These are phyloP conservation scores for Nyctanthes arbortristis DNA, from an alignment of 257 asterid genomes.

Conservation along the genomic window DNA sequence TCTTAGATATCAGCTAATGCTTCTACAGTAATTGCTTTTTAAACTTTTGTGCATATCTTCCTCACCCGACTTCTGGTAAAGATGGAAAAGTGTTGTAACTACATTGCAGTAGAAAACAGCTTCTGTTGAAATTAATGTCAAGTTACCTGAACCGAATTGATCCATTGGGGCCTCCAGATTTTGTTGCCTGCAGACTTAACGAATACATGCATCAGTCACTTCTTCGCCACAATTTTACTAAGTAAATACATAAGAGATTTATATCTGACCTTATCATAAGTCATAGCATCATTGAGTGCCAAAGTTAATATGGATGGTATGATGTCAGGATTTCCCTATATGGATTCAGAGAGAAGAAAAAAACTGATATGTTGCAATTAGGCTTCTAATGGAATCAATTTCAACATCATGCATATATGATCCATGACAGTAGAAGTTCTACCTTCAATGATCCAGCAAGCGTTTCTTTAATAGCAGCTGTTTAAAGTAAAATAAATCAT, in stretches of 20 bases:
- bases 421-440: constrained; percentile 12
- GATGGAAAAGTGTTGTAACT: neutral
- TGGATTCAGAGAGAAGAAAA: constrained; percentile 15
- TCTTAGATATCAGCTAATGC: neutral
- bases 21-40: neutral
- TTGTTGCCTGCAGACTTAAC: constrained; percentile 73
- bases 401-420: constrained; percentile 5
- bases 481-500: constrained; percentile 6
- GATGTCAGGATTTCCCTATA: constrained; percentile 72
- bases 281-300: constrained; percentile 83
- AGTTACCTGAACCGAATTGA: constrained; percentile 91
- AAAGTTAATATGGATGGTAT: constrained; percentile 71
- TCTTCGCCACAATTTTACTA: constrained; percentile 11
- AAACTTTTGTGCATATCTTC: constrained; percentile 1
- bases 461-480: constrained; percentile 70
- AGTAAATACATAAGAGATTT: constrained; percentile 19
- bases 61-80: constrained; percentile 1
- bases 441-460: constrained; percentile 63
- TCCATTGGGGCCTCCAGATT: constrained; percentile 96
- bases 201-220: constrained; percentile 33
- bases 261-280: constrained; percentile 86
- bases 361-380: neutral
- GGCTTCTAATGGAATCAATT: neutral
- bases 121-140: constrained; percentile 13
- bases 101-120: neutral